These are phyloP conservation scores for Pseudogymnoascus sp. DNA, from an alignment of 2,329 filamentous ascomycete species.

Conservation along the genomic window DNA sequence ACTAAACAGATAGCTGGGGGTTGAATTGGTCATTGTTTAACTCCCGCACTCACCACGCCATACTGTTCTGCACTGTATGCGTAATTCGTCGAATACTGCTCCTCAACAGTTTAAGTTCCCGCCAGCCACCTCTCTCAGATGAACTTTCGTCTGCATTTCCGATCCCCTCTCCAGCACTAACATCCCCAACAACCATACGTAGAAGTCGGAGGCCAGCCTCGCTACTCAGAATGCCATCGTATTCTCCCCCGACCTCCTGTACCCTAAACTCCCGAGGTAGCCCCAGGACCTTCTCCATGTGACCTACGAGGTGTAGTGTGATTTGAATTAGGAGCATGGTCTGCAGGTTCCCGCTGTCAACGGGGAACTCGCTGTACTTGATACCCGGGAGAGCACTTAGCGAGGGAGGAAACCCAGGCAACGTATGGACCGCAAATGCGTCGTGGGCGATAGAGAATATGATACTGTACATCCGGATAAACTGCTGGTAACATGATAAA, in stretches of 20 bases:
- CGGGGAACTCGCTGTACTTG: neutral
- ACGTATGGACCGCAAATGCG: neutral
- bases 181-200: neutral
- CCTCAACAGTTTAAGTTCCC: neutral
- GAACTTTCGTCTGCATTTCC: no score
- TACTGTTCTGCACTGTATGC: neutral
- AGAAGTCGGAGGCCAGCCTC: neutral
- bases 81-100: neutral
- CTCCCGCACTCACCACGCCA: neutral
- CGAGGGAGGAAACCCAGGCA: neutral
- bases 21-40: neutral
- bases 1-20: neutral
- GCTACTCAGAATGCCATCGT: neutral
- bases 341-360: neutral
- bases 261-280: neutral
- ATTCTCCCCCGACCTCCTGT: neutral
- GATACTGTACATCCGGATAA: neutral
- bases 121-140: neutral
- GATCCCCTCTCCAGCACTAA: neutral
- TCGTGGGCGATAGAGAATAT: neutral
- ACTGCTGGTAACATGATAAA: slow-evolving; percentile 1
- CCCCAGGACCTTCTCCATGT: neutral
- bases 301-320: neutral
- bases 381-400: neutral
- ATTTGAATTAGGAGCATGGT: slow-evolving; percentile 1